A percentile compares a stretch with the other conserved stretches of the same genome.
These are phyloP conservation scores for Candida ponderosae DNA, from an alignment of 805 yeast species.

Conservation along the genomic window DNA sequence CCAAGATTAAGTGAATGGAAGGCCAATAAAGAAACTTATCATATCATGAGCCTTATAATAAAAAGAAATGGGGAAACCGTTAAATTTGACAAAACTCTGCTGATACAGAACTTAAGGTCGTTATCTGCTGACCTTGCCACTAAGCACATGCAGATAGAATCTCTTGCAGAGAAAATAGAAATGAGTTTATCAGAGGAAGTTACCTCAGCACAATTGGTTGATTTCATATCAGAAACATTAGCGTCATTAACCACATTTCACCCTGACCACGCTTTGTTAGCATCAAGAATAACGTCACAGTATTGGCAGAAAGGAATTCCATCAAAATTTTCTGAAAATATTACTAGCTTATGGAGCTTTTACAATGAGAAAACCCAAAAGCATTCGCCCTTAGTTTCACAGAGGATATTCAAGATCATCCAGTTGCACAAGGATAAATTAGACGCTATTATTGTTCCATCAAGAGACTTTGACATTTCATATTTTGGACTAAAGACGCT, in stretches of 20 bases:
- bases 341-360: slow-evolving; percentile 65
- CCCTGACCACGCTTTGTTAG: slow-evolving; percentile 91
- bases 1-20: too few relatives aligned
- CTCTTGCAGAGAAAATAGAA: slow-evolving; percentile 84
- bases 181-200: slow-evolving; percentile 94
- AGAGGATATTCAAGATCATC: slow-evolving; percentile 57
- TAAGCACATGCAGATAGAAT: slow-evolving; percentile 81
- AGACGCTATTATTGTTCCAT: slow-evolving; percentile 65
- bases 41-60: too few relatives aligned
- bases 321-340: slow-evolving; percentile 71
- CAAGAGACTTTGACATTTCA: slow-evolving; percentile 70
- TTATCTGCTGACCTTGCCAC: slow-evolving; percentile 84
- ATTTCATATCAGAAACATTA: slow-evolving; percentile 89
- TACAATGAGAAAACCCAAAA: slow-evolving; percentile 71
- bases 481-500: slow-evolving; percentile 92
- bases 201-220: slow-evolving; percentile 74
- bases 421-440: slow-evolving; percentile 55
- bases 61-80: slow-evolving; percentile 3
- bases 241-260: slow-evolving; percentile 96
- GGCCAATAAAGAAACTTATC: too few relatives aligned
- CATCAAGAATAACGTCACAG: slow-evolving; percentile 93
- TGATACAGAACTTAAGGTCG: slow-evolving; percentile 10
- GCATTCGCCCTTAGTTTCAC: slow-evolving; percentile 54
- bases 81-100: slow-evolving; percentile 2
- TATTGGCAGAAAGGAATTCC: slow-evolving; percentile 92